A percentile compares a stretch with the other conserved stretches of the same genome.
Evolutionary conservation across 768 basidiomycete species (phyloP).

Genomic region (Phallus indusiatus): DNA sequence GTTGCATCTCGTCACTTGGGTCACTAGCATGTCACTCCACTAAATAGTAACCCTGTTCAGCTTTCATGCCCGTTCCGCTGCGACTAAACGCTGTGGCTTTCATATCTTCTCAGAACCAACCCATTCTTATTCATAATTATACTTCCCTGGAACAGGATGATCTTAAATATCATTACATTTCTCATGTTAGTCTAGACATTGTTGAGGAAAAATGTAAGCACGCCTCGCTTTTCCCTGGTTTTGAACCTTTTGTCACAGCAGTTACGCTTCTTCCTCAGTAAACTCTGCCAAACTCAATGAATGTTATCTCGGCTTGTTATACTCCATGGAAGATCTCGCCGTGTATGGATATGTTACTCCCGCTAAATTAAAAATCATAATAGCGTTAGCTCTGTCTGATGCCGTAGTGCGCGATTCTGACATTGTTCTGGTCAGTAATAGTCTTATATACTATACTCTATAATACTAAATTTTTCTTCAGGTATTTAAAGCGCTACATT

Average conservation of each 20-base stretch:
- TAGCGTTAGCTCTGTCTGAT: constrained; percentile 73
- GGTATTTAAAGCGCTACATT: constrained; percentile 86
- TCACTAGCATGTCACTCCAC: background rate
- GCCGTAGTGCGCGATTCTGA: constrained; percentile 74
- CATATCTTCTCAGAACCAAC: constrained; percentile 76
- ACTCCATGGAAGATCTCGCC: constrained; percentile 87
- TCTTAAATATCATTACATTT: constrained; percentile 85
- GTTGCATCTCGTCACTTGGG: no score
- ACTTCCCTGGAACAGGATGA: constrained; percentile 44
- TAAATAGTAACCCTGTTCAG: background rate
- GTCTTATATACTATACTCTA: background rate
- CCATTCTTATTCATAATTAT: constrained; percentile 70
- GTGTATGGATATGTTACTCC: constrained; percentile 91
- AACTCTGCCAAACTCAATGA: constrained; percentile 53
- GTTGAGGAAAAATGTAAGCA: constrained; percentile 82
- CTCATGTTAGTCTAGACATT: constrained; percentile 83
- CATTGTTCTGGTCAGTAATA: constrained; percentile 52
- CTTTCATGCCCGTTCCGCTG: constrained; percentile 52
- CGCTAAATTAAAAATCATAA: constrained; percentile 76
- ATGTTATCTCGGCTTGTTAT: constrained; percentile 77
- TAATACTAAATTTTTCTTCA: constrained; percentile 21
- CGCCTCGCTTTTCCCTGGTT: constrained; percentile 7
- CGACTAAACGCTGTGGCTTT: constrained; percentile 77
- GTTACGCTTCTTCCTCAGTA: constrained; percentile 12
- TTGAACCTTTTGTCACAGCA: background rate